A percentile compares a stretch with the other conserved stretches of the same genome.
Evolutionary conservation across 169 alveolate genomes (phyloP).

Genomic region (Plasmodium ovale): DNA sequence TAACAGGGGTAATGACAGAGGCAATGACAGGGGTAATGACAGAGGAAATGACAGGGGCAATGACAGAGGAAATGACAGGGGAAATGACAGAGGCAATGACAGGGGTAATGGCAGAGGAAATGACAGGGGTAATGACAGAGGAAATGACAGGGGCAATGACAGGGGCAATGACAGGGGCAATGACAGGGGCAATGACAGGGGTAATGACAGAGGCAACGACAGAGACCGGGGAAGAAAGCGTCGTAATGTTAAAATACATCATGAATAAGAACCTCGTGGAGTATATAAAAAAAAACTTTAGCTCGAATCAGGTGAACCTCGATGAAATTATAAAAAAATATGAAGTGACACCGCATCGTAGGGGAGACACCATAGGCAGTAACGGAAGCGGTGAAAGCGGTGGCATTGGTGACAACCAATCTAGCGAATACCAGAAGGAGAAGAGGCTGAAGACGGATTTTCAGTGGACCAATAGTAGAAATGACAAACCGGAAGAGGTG

Average conservation of each 20-base stretch:
- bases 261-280: slow-evolving; percentile 1
- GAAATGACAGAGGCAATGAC: background rate
- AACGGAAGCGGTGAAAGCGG: background rate
- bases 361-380: background rate
- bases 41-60: too few relatives aligned
- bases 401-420: background rate
- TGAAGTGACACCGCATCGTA: background rate
- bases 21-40: too few relatives aligned
- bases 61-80: background rate
- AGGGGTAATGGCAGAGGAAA: background rate
- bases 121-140: background rate
- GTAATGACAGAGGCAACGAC: background rate
- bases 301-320: background rate
- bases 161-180: background rate
- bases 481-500: background rate
- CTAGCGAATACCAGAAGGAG: slow-evolving; percentile 6
- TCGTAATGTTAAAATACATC: background rate
- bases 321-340: slow-evolving; percentile 30
- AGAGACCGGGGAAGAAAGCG: background rate
- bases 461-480: background rate
- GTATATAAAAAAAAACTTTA: slow-evolving; percentile 49
- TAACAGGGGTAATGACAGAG: too few relatives aligned
- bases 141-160: background rate
- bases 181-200: background rate
- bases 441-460: slow-evolving; percentile 16